Base-by-base conservation (phyloP, 2,329 filamentous ascomycete species). In the Diaporthe australafricana region DNA sequence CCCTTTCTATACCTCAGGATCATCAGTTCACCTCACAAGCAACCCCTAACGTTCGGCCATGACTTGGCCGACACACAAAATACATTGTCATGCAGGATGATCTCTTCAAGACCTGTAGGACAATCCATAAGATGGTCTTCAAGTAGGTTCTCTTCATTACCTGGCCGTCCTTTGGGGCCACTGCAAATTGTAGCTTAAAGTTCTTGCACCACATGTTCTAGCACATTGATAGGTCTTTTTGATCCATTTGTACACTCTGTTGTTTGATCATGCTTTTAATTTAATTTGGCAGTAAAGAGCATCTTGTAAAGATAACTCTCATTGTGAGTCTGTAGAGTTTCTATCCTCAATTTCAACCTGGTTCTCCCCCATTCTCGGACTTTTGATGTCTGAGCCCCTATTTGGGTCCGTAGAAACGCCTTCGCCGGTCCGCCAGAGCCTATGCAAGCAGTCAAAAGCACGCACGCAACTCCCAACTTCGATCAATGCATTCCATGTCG, bases 401-500 rank as follows among this genome's bases (percentile, higher is more conserved):
- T 38, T 38, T 50, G 60, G 27, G 30, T 65, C 45, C 60, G n/a
- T 30, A 65, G 9, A 65, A 65, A 65, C 60, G 60, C 60, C 60
- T 12, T 50, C 60, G 45, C 60, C 60, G 9, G 42, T 20, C 45
- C 60, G n/a, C 60, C 27, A 12, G 17, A 50, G 60, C 60, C 45
- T 65, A 50, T 65, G 60, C 45, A 50, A 50, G 45, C 45, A 65
- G 5, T 12, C n/a, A 47, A 45, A 48, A 32, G 60, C 42, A 60
- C 25, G 35, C 40, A 35, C 16, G 5, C 45, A 65, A 65, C 60
- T 65, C 60, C 60, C 32, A 16, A 38, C 12, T 38, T 27, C 6
- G 45, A 65, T 27, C 45, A 65, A 65, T 65, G 60, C 60, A 65
- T 65, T 50, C 60, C 60, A 38, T 38, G n/a, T 65, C 60, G 45